Base-by-base conservation (phyloP, 495 filamentous ascomycete species). In the Hyaloscypha finlandica region DNA sequence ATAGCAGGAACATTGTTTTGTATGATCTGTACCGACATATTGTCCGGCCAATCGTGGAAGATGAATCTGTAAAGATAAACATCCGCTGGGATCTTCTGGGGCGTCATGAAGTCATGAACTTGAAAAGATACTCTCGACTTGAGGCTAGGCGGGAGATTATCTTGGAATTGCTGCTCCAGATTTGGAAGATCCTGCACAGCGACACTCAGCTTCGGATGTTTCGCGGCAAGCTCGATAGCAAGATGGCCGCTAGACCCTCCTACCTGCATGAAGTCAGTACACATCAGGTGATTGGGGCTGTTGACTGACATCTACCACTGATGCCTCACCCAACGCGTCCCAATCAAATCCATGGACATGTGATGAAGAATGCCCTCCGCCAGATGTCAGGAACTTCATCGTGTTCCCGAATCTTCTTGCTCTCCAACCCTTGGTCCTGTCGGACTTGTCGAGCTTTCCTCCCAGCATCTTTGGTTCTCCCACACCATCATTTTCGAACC, bases 41-140 rank as follows among this genome's bases (percentile, higher is more conserved):
- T 81, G 30, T 84, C 82, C 31, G 81, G 80, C 78, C 85, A 83
- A 71, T 86, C 82, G 73, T 86, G 85, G 60, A 87, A 71, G 62
- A 83, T 81, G 77, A 77, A 83, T 20, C 83, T 81, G 65, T 84
- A 80, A 70, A 81, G 80, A 71, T 85, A 86, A 2, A 84, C 78
- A 59, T 84, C 80, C 22, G 85, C 85, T 11, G 71, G 80, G 25
- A 80, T 74, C 0, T 77, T 75, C 77, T 88, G 85, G 74, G 78
- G 78, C 12, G 71, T 72, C 70, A 85, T 84, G 70, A 86, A 84
- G 68, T 87, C 81, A 59, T 87, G 84, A 25, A 25, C 19, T 73
- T 73, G 66, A 74, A 63, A 66, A 85, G 75, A 14, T 42, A 61
- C 51, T 86, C 81, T n/a, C 79, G 65, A 61, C 68, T 12, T 29